Percentiles rank a stretch among this genome's conserved stretches.
Evolutionary conservation across 495 filamentous ascomycete species (phyloP).

Genomic region (Xylaria flabelliformis): DNA sequence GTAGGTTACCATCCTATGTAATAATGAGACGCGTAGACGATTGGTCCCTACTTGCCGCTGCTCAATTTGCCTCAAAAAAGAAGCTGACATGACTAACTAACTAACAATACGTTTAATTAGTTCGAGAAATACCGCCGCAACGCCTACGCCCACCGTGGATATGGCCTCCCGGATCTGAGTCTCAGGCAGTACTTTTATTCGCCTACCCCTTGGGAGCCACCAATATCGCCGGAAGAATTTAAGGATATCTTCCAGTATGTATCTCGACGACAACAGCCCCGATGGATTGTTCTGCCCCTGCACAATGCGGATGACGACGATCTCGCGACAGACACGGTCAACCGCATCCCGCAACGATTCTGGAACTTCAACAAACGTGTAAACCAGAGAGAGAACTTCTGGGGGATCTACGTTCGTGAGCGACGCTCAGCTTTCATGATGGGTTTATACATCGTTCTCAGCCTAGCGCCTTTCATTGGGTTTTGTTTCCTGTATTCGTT

Average conservation of each 20-base stretch:
- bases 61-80: neutral
- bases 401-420: neutral
- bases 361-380: neutral
- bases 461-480: neutral
- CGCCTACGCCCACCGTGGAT: neutral
- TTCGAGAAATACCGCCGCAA: neutral
- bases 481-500: neutral
- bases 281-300: neutral
- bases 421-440: neutral
- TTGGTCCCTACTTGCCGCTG: neutral
- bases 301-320: neutral
- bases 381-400: neutral
- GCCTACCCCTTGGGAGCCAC: neutral
- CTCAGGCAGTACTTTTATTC: neutral
- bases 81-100: neutral
- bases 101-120: neutral
- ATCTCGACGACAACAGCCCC: neutral
- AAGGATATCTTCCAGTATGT: neutral
- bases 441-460: neutral
- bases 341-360: neutral
- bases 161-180: neutral
- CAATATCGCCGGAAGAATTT: neutral
- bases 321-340: neutral
- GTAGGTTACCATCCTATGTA: neutral
- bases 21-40: neutral